phyloP scores from a whole-genome alignment of 169 alveolate species.

The Amoebophrya sp. region DNA sequence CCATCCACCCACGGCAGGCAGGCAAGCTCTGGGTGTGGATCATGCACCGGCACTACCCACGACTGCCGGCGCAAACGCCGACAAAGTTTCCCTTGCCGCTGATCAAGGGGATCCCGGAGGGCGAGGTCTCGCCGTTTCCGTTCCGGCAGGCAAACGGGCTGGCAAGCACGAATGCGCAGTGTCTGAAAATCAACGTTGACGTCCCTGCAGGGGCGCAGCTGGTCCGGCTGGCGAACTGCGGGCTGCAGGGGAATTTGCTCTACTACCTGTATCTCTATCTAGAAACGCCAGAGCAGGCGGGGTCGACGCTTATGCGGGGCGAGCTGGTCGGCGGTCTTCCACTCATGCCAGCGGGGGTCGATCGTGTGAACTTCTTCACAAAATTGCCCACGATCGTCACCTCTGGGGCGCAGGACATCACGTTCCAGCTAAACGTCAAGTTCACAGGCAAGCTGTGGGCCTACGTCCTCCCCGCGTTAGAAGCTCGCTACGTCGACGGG shows the following conservation, averaged over 20 bases:
- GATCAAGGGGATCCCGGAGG: background rate
- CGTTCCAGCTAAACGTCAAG: background rate
- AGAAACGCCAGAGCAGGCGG: background rate
- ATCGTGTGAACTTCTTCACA: background rate
- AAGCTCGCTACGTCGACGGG: background rate
- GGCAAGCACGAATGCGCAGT: background rate
- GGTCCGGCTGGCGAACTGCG: constrained; percentile 8
- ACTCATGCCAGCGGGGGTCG: background rate
- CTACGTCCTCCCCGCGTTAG: background rate
- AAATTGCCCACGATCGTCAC: background rate
- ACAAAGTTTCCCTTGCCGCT: background rate
- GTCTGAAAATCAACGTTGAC: background rate
- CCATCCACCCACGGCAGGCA: background rate
- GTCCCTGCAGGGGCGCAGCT: background rate
- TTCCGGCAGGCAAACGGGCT: constrained; percentile 18
- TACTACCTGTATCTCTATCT: background rate
- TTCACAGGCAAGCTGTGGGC: background rate
- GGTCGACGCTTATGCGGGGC: background rate
- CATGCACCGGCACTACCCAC: background rate
- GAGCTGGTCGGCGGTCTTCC: background rate
- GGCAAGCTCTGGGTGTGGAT: constrained; percentile 22
- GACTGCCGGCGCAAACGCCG: background rate
- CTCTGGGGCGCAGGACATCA: background rate
- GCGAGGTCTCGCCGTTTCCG: background rate
- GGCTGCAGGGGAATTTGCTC: background rate